phyloP scores from a whole-genome alignment of 805 yeast genomes.

The Candida germanica region DNA sequence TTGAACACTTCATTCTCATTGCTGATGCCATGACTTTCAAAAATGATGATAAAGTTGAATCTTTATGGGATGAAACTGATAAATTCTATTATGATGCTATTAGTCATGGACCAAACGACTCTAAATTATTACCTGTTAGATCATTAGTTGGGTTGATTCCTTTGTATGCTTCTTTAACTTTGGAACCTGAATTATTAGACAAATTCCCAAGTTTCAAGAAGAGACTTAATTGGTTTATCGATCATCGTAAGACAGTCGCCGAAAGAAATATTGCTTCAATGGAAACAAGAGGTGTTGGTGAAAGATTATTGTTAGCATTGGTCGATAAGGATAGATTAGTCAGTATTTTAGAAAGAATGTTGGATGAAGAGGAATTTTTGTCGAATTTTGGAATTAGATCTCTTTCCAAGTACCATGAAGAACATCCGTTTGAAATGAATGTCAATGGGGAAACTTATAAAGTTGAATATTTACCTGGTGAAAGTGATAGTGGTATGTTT shows the following conservation, averaged over 20 bases:
- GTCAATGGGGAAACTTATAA: conserved; percentile 71
- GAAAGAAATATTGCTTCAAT: conserved; percentile 84
- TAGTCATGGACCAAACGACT: conserved; percentile 66
- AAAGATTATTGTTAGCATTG: conserved; percentile 72
- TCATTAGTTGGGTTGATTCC: conserved; percentile 92
- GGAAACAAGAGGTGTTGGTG: conserved; percentile 77
- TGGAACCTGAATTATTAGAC: conserved; percentile 78
- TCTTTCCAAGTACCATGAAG: conserved; percentile 78
- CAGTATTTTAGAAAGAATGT: conserved; percentile 73
- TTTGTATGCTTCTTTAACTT: conserved; percentile 79
- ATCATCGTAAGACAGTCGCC: conserved; percentile 64
- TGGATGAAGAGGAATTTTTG: conserved; percentile 83
- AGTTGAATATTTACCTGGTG: conserved; percentile 80
- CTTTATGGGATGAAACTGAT: conserved; percentile 88
- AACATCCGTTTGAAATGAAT: conserved; percentile 79
- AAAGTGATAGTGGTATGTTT: conserved; percentile 88
- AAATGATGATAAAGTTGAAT: conserved; percentile 46
- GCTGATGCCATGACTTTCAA: conserved; percentile 89
- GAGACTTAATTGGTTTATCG: conserved; percentile 79
- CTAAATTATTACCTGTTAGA: conserved; percentile 75
- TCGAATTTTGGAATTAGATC: conserved; percentile 87
- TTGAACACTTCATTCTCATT: conserved; percentile 86
- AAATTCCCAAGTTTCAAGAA: conserved; percentile 79
- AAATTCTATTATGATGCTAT: conserved; percentile 90
- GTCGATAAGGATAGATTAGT: conserved; percentile 77